Percentiles rank a stretch among this genome's conserved stretches.
These are phyloP conservation scores for Sequoiadendron giganteum DNA, from an alignment of 75 land plant species.

Conservation along the genomic window DNA sequence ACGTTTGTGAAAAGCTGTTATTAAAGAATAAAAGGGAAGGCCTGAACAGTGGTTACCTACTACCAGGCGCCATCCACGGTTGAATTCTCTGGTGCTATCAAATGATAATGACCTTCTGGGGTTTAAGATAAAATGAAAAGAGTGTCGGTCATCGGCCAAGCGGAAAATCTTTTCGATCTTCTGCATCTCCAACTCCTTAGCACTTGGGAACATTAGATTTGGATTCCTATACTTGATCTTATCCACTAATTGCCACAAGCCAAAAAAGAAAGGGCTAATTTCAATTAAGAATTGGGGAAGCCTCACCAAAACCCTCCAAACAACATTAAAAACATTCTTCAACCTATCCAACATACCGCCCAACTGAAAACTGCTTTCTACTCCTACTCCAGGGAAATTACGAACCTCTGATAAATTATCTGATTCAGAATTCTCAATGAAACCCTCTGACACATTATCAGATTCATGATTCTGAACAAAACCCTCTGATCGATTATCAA, in stretches of 20 bases:
- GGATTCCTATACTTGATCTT: background rate
- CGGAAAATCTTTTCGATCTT: background rate
- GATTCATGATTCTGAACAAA: background rate
- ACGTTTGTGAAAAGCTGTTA: background rate
- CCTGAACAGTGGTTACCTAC: background rate
- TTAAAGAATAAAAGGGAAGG: background rate
- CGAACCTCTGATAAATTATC: background rate
- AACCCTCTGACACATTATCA: too few relatives aligned
- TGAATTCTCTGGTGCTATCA: background rate
- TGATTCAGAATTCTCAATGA: background rate
- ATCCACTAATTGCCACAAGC: background rate
- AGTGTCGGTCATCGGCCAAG: background rate
- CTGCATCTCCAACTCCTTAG: background rate
- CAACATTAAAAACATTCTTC: background rate
- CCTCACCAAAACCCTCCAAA: background rate
- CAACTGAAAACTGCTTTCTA: background rate
- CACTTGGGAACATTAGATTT: background rate
- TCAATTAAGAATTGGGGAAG: background rate
- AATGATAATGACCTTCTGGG: background rate
- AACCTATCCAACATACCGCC: background rate
- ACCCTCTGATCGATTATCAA: background rate
- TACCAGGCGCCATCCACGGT: background rate
- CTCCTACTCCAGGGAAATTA: background rate
- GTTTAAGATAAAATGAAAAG: background rate
- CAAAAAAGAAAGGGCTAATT: background rate